phyloP scores from a whole-genome alignment of 768 basidiomycete species.

The Lactarius tabidus region DNA sequence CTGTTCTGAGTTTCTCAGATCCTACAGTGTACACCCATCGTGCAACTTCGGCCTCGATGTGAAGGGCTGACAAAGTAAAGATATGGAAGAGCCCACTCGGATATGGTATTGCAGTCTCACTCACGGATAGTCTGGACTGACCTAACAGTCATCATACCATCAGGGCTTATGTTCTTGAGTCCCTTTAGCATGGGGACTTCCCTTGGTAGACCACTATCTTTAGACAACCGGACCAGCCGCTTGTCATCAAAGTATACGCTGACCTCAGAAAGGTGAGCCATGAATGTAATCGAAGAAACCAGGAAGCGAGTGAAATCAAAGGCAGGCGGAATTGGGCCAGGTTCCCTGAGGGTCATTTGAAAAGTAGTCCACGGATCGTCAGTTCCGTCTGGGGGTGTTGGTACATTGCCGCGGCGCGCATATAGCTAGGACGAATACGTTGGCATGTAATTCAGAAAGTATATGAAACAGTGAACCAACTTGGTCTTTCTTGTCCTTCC shows the following conservation, averaged over 20 bases:
- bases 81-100: slow-evolving; percentile 11
- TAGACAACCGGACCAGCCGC: slow-evolving; percentile 61
- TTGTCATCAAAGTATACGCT: slow-evolving; percentile 81
- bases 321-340: slow-evolving; percentile 69
- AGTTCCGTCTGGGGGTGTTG: slow-evolving; percentile 34
- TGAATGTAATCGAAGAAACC: slow-evolving; percentile 90
- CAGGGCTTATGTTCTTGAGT: slow-evolving; percentile 52
- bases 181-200: slow-evolving; percentile 50
- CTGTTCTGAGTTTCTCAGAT: slow-evolving; percentile 45
- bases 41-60: slow-evolving; percentile 80
- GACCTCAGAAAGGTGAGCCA: slow-evolving; percentile 71
- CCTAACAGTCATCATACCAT: slow-evolving; percentile 63
- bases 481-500: slow-evolving; percentile 92
- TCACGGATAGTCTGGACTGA: slow-evolving; percentile 61
- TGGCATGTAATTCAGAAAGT: background rate
- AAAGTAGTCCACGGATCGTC: slow-evolving; percentile 76
- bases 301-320: slow-evolving; percentile 91
- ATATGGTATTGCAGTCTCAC: slow-evolving; percentile 27
- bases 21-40: slow-evolving; percentile 69
- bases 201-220: slow-evolving; percentile 52
- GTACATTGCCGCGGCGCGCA: slow-evolving; percentile 71
- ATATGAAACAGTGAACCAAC: slow-evolving; percentile 34
- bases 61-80: slow-evolving; percentile 46
- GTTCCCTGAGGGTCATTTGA: slow-evolving; percentile 82
- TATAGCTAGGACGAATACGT: slow-evolving; percentile 50